These are phyloP conservation scores for Malus sylvestris DNA, from an alignment of 306 rosid genomes.

Conservation along the genomic window DNA sequence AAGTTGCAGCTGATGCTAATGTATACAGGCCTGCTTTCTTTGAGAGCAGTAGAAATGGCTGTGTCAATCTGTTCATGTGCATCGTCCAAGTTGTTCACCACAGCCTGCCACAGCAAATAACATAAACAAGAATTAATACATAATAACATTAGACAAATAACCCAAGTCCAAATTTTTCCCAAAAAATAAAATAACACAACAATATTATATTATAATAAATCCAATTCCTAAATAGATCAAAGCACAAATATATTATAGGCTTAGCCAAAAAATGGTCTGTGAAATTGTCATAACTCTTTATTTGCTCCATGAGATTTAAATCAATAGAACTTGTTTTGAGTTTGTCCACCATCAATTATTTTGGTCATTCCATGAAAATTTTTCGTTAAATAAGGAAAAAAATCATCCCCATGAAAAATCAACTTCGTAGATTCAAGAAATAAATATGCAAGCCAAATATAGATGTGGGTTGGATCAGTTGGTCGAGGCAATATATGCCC, in stretches of 20 bases:
- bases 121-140: neutral
- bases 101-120: slow-evolving; percentile 27
- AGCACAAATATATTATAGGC: neutral
- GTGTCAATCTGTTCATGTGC: slow-evolving; percentile 35
- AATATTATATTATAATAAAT: neutral
- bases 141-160: neutral
- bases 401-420: too few species aligned
- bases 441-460: neutral
- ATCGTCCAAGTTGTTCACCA: slow-evolving; percentile 39
- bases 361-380: too few species aligned
- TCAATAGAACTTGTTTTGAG: too few species aligned
- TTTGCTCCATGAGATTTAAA: too few species aligned
- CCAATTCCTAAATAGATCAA: neutral
- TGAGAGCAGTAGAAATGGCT: slow-evolving; percentile 38
- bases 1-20: slow-evolving; percentile 41
- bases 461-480: too few species aligned
- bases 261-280: too few species aligned
- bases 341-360: too few species aligned
- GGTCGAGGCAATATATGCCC: too few species aligned
- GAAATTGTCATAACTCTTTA: too few species aligned
- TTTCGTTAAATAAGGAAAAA: too few species aligned
- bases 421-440: too few species aligned
- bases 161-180: neutral
- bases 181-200: neutral
- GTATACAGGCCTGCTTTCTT: slow-evolving; percentile 43